These are phyloP conservation scores for Lanzia echinophila DNA, from an alignment of 2,329 filamentous ascomycete genomes.

Conservation along the genomic window DNA sequence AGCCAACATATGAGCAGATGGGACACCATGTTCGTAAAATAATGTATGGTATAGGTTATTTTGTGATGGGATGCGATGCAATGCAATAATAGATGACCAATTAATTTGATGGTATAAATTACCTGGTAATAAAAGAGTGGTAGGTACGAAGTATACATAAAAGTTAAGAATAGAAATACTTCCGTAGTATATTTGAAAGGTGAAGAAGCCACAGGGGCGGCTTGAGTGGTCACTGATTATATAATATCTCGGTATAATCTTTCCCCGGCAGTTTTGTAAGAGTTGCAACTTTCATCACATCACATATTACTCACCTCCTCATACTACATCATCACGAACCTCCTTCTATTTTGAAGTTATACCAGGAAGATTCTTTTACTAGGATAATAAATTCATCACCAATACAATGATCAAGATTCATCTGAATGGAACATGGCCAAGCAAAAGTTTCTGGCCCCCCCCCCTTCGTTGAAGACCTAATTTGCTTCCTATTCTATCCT, in stretches of 20 bases:
- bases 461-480: background rate
- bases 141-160: no score
- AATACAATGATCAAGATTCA: background rate
- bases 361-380: background rate
- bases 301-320: background rate
- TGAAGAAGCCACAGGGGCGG: background rate
- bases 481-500: no score
- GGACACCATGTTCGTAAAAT: no score
- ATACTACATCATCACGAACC: background rate
- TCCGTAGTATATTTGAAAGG: background rate
- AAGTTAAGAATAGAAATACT: background rate
- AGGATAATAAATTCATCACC: background rate
- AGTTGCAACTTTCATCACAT: constrained; percentile 1
- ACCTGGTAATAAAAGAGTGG: no score
- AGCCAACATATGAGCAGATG: no score
- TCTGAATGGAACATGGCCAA: background rate
- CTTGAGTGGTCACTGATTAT: background rate
- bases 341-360: constrained; percentile 4
- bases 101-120: no score
- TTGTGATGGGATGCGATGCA: no score
- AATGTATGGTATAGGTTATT: no score
- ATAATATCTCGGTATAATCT: background rate
- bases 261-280: background rate
- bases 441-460: background rate
- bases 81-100: no score